A percentile compares a stretch with the other conserved stretches of the same genome.
Conservation (phyloP, 2,329 filamentous ascomycete species). For the Decorospora gaudefroyi region DNA sequence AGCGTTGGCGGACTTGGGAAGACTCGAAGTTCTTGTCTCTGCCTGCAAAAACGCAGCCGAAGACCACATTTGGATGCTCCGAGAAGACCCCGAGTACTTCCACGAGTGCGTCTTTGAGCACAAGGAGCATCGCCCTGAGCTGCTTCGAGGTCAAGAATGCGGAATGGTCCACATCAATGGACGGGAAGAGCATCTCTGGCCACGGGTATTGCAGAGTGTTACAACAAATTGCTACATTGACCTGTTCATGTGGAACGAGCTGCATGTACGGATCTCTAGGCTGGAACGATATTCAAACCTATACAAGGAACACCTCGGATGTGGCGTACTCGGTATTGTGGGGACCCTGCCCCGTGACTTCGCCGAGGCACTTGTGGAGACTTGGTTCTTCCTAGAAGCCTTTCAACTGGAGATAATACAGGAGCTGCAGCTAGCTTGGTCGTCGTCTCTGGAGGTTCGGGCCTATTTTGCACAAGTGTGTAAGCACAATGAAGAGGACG, state of each 20-base stretch:
- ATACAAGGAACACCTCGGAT: too few species aligned
- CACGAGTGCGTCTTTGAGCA: constrained; percentile 50
- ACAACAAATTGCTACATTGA: constrained; percentile 1
- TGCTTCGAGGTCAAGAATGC: background rate
- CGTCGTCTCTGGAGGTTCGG: background rate
- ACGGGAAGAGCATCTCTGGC: background rate
- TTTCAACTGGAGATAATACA: constrained; percentile 1
- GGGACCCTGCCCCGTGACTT: too few species aligned
- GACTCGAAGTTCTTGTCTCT: constrained; percentile 52
- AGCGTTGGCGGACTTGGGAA: constrained; percentile 51
- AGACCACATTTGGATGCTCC: constrained; percentile 60
- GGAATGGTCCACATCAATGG: background rate
- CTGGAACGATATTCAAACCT: too few species aligned
- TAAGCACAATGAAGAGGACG: background rate
- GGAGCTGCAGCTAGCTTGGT: background rate
- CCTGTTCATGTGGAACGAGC: constrained; percentile 5
- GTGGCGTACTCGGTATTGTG: too few species aligned
- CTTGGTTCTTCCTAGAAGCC: too few species aligned
- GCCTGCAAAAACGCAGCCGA: constrained; percentile 49
- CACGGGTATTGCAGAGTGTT: background rate
- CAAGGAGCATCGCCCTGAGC: constrained; percentile 51
- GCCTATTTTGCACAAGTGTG: background rate
- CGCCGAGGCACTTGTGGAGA: too few species aligned
- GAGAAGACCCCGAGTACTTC: constrained; percentile 65
- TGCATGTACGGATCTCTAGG: constrained; percentile 1